Conservation (phyloP, 2,329 filamentous ascomycete genomes). For the Xylariaceae sp. region DNA sequence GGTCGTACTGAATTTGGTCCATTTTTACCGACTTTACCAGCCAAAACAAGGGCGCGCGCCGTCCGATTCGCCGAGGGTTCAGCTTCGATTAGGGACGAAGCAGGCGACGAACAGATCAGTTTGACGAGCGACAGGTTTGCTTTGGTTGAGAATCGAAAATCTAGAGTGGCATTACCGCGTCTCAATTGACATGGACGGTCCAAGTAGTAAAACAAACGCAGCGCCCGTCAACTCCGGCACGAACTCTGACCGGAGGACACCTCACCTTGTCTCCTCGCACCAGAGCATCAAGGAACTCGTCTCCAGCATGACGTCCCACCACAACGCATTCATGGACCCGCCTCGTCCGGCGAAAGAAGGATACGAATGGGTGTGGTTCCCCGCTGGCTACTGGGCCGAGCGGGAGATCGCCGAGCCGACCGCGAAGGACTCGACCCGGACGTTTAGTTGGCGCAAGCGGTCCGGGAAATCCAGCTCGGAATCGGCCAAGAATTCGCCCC, state of each 20-base stretch:
- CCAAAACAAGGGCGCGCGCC: constrained; percentile 5
- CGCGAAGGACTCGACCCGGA: constrained; percentile 31
- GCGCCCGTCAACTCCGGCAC: constrained; percentile 16
- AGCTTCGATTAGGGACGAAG: constrained; percentile 10
- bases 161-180: constrained; percentile 27
- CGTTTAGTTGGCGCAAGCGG: constrained; percentile 40
- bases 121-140: constrained; percentile 20
- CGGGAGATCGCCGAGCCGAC: constrained; percentile 36
- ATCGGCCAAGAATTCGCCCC: constrained; percentile 15
- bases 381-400: constrained; percentile 59
- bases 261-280: constrained; percentile 6
- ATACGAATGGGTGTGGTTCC: constrained; percentile 59
- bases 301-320: constrained; percentile 12
- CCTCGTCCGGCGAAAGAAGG: constrained; percentile 51
- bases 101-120: constrained; percentile 18
- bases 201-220: constrained; percentile 24
- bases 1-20: constrained; percentile 2
- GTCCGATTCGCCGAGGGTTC: constrained; percentile 9
- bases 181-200: constrained; percentile 27
- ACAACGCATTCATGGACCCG: constrained; percentile 40
- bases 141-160: constrained; percentile 17
- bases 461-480: constrained; percentile 29
- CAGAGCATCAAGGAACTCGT: constrained; percentile 18
- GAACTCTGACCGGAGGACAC: constrained; percentile 3
- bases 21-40: constrained; percentile 6